phyloP scores from a whole-genome alignment of 768 basidiomycete genomes.

The Pholiota molesta region DNA sequence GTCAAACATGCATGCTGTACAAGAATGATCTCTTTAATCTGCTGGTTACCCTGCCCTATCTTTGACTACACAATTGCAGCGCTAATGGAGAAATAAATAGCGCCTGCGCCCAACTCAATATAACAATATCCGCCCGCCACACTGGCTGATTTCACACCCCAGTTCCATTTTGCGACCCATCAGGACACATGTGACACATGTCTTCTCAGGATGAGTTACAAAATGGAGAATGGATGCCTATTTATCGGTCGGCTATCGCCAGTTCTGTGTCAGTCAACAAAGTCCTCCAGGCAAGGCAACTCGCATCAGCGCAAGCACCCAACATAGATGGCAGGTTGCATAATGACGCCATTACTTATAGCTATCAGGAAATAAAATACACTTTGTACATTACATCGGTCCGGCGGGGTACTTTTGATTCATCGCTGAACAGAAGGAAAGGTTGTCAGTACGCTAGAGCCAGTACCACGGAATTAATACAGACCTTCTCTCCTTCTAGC shows the following conservation, averaged over 20 bases:
- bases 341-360: slow-evolving; percentile 11
- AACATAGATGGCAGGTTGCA: slow-evolving; percentile 16
- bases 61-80: too few relatives aligned
- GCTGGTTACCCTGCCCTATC: neutral
- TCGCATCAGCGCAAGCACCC: slow-evolving; percentile 20
- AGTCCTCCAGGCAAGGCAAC: slow-evolving; percentile 1
- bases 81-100: neutral
- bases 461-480: neutral
- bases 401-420: slow-evolving; percentile 12
- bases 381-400: slow-evolving; percentile 4
- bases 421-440: slow-evolving; percentile 2
- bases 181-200: slow-evolving; percentile 14
- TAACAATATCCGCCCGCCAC: slow-evolving; percentile 1
- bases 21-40: neutral
- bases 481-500: slow-evolving; percentile 21
- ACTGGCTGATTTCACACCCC: neutral
- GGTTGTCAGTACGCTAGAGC: neutral
- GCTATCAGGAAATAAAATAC: slow-evolving; percentile 10
- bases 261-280: slow-evolving; percentile 7
- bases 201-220: slow-evolving; percentile 17
- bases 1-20: slow-evolving; percentile 21
- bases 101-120: neutral
- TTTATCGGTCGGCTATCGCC: slow-evolving; percentile 20
- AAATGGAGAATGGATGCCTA: slow-evolving; percentile 14
- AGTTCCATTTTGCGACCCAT: neutral